These are phyloP conservation scores for Solanum lignicaule DNA, from an alignment of 257 asterid species.

Conservation along the genomic window DNA sequence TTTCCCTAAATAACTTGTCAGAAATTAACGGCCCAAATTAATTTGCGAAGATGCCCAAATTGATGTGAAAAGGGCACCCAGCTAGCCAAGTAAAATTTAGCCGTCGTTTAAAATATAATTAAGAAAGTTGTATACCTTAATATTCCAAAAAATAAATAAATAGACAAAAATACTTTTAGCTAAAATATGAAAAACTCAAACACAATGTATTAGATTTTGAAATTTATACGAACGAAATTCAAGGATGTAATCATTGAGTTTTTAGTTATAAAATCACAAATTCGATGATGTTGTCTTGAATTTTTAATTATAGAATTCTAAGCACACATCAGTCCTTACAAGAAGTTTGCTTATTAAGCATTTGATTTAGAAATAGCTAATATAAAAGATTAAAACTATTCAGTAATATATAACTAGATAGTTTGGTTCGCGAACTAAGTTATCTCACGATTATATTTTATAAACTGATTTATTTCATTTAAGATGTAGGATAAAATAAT, in stretches of 20 bases:
- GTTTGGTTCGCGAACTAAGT: not conserved
- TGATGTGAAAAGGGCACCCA: not conserved
- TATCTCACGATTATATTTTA: not conserved
- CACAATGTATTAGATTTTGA: not conserved
- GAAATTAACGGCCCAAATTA: not conserved
- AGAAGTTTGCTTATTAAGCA: too few species aligned
- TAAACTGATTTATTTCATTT: too few species aligned
- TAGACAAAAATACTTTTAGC: too few species aligned
- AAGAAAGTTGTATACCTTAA: too few species aligned
- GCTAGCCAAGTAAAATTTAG: not conserved
- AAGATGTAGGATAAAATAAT: too few species aligned
- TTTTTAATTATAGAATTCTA: fast-evolving
- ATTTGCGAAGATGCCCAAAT: not conserved
- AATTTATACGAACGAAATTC: too few species aligned
- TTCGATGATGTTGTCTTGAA: fast-evolving
- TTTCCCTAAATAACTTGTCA: not conserved
- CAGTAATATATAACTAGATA: too few species aligned
- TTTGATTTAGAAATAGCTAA: not conserved
- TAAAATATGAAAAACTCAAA: not conserved
- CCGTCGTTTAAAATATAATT: not conserved
- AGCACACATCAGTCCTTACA: fast-evolving
- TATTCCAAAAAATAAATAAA: too few species aligned
- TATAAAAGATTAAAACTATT: too few species aligned
- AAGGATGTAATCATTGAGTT: not conserved
- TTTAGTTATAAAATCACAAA: not conserved